A percentile compares a stretch with the other conserved stretches of the same genome.
Evolutionary conservation across 1,139 yeast species (phyloP).

Genomic region (Lipomyces yarrowii): DNA sequence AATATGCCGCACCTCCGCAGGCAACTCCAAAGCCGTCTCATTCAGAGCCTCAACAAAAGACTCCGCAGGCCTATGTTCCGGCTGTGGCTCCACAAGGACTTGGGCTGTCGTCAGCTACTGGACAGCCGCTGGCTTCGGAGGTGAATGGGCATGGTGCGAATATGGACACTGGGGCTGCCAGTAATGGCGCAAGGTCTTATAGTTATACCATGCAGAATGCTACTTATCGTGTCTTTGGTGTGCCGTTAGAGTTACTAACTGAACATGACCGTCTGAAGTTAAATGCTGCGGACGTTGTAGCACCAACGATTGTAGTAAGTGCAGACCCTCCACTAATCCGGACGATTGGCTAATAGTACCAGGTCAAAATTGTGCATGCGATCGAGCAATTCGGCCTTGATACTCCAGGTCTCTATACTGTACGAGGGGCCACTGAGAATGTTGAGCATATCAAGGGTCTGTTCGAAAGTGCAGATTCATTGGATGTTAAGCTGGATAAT

Average conservation of each 20-base stretch:
- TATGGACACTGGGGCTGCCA: neutral
- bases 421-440: constrained; percentile 75
- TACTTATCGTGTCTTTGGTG: constrained; percentile 63
- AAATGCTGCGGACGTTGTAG: constrained; percentile 40
- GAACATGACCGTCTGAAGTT: constrained; percentile 79
- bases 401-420: constrained; percentile 86
- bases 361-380: constrained; percentile 78
- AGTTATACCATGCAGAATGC: neutral
- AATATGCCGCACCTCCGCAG: neutral
- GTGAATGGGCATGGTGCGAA: neutral
- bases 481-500: constrained; percentile 60
- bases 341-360: neutral
- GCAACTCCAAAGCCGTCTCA: neutral
- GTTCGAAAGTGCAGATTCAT: constrained; percentile 69
- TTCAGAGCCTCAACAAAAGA: neutral
- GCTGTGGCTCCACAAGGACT: neutral
- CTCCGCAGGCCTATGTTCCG: neutral
- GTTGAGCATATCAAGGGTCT: constrained; percentile 71
- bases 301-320: constrained; percentile 72
- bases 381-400: constrained; percentile 82
- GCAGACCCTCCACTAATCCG: neutral
- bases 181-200: neutral
- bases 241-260: constrained; percentile 71
- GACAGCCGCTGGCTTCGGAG: constrained; percentile 1
- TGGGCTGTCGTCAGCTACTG: neutral